Base-by-base conservation (phyloP, 2,329 filamentous ascomycete species). In the Lachnellula occidentalis region DNA sequence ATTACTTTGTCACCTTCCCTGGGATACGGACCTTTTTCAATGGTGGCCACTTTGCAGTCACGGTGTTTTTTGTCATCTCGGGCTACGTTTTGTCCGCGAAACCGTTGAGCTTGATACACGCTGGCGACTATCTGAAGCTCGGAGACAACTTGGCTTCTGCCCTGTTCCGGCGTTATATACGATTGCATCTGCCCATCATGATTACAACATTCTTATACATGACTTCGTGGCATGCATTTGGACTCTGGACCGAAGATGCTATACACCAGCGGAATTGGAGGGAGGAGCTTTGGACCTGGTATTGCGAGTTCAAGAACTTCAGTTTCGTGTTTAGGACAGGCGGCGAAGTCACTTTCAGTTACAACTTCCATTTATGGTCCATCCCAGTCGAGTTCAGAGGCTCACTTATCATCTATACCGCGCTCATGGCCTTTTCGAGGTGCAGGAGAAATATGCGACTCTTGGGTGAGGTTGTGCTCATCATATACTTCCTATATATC, bases 401-500 rank as follows among this genome's bases (percentile, higher is more conserved):
- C 15, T 87, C 84, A 3, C 74, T 88, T 51, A 71, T 82, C 58
- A 69, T 85, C 50, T 88, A 83, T 66, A 80, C 77, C 0, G 67
- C 77, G 0, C 67, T 81, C 5, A 66, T 82, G 19, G 79, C 82
- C 0, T 72, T 87, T 9, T 78, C 81, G 1, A 73, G 78, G 48
- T 79, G 76, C 55, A 77, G 76, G 0, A 72, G 69, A 24, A 77
- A 75, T 51, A 76, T 78, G 8, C 77, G 84, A 14, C 73, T 86
- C 0, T 73, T 73, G 67, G 78, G 78, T 63, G 70, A 81, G 60
- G 45, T 73, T 1, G 75, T 64, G 1, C 71, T 88, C 14, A 75
- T 81, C 19, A 72, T 74, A 58, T 88, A 87, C 69, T 86, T 85
- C 62, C 72, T 88, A 66, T 87, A 85, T 66, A 76, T 87, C 51